phyloP scores from a whole-genome alignment of 352 stramenopile genomes.

The Aphanomyces astaci region DNA sequence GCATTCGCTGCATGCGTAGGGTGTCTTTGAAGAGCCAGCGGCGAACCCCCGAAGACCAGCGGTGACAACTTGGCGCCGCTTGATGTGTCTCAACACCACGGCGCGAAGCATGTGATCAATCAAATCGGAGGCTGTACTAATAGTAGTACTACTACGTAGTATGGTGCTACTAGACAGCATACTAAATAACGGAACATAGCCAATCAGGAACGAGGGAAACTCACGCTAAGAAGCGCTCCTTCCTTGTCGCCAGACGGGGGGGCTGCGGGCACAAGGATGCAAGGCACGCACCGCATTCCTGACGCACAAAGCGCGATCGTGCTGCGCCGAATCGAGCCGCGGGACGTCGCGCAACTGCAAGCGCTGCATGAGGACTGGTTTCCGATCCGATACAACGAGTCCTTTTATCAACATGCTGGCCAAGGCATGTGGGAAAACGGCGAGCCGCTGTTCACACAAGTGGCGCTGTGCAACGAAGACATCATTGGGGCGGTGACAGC shows the following conservation, averaged over 20 bases:
- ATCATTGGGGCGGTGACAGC: constrained; percentile 89
- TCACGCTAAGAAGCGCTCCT: not conserved
- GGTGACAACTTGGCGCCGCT: not conserved
- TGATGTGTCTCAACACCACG: not conserved
- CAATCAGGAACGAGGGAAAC: not conserved
- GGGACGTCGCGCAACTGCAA: constrained; percentile 87
- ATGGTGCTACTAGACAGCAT: not conserved
- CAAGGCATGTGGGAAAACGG: constrained; percentile 81
- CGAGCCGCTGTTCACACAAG: constrained; percentile 82
- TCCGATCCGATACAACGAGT: constrained; percentile 92
- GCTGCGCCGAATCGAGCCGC: constrained; percentile 54
- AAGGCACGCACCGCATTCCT: not conserved
- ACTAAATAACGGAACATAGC: not conserved
- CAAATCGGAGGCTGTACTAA: not conserved
- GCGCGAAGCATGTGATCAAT: not conserved
- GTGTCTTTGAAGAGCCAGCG: not conserved
- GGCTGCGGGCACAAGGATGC: not conserved
- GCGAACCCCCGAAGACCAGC: not conserved
- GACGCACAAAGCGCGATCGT: not conserved
- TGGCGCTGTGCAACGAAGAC: constrained; percentile 43
- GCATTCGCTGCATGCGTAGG: constrained; percentile 47
- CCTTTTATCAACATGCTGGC: constrained; percentile 92
- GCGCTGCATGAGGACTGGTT: constrained; percentile 95
- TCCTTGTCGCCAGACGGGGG: not conserved
- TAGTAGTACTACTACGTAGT: not conserved